Percentiles rank a stretch among this genome's conserved stretches.
These are phyloP conservation scores for Solanum rostratum DNA, from an alignment of 257 asterid species.

Conservation along the genomic window DNA sequence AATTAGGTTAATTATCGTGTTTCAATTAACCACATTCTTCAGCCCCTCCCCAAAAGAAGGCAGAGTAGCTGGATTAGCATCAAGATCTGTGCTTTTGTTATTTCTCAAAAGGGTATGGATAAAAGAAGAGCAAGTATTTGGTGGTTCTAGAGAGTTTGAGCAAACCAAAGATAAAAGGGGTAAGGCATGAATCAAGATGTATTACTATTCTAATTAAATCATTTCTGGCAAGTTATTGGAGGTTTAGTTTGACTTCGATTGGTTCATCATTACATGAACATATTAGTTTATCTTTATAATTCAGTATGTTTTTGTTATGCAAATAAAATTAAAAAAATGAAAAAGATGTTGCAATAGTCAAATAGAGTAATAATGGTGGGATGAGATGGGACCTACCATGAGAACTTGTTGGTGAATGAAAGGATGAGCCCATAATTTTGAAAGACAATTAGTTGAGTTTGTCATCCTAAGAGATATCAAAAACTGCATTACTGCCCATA, in stretches of 20 bases:
- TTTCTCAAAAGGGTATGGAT: neutral
- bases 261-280: neutral
- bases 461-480: neutral
- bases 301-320: neutral
- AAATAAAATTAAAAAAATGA: neutral
- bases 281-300: neutral
- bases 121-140: neutral
- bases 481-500: neutral
- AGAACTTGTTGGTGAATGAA: conserved; percentile 5
- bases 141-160: neutral
- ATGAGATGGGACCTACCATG: conserved; percentile 13
- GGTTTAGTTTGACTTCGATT: neutral
- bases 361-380: neutral
- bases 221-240: neutral
- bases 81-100: neutral
- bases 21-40: neutral
- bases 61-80: neutral
- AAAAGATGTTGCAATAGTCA: neutral
- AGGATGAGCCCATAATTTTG: neutral
- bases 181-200: neutral
- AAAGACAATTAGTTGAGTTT: neutral
- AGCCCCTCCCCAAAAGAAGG: neutral
- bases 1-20: neutral
- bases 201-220: neutral
- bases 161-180: neutral